Evolutionary conservation across 1,139 yeast species (phyloP).

Genomic region (Candida anutae): DNA sequence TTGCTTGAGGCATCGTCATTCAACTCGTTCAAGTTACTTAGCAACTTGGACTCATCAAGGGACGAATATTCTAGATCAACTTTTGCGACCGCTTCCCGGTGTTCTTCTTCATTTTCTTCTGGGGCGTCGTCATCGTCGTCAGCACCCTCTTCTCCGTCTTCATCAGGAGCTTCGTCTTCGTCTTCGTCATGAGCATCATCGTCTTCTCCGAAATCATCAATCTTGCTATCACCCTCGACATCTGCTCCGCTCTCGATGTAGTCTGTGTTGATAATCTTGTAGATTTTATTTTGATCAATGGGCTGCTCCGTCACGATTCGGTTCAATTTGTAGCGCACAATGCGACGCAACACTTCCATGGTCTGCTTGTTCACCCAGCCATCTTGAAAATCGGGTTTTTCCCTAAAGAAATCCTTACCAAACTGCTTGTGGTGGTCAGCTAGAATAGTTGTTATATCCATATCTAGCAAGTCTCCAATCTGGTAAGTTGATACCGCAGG

Average conservation of each 20-base stretch:
- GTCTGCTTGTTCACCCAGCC: conserved; percentile 76
- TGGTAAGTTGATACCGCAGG: conserved; percentile 72
- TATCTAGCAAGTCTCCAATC: conserved; percentile 73
- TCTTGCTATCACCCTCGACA: conserved; percentile 10
- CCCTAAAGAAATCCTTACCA: conserved; percentile 39
- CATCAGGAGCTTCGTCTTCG: conserved; percentile 9
- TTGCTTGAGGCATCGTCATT: conserved; percentile 31
- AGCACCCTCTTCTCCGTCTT: conserved; percentile 14
- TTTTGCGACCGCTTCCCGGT: conserved; percentile 6
- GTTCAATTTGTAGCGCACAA: conserved; percentile 66
- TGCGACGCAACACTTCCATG: conserved; percentile 55
- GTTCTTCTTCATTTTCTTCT: conserved; percentile 7
- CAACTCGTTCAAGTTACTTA: conserved; percentile 27
- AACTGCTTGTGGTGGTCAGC: conserved; percentile 22
- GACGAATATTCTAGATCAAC: conserved; percentile 5
- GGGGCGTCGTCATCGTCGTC: conserved; percentile 14
- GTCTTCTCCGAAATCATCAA: conserved; percentile 10
- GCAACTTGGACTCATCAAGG: conserved; percentile 17
- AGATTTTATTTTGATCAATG: conserved; percentile 32
- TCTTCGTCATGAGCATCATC: conserved; percentile 10
- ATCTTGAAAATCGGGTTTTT: conserved; percentile 34
- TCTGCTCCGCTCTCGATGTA: conserved; percentile 21
- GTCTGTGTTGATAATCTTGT: conserved; percentile 34
- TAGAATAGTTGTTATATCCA: conserved; percentile 47
- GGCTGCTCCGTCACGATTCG: conserved; percentile 41